Evolutionary conservation across 2,329 filamentous ascomycete species (phyloP).

Genomic region (Sporothrix globosa): DNA sequence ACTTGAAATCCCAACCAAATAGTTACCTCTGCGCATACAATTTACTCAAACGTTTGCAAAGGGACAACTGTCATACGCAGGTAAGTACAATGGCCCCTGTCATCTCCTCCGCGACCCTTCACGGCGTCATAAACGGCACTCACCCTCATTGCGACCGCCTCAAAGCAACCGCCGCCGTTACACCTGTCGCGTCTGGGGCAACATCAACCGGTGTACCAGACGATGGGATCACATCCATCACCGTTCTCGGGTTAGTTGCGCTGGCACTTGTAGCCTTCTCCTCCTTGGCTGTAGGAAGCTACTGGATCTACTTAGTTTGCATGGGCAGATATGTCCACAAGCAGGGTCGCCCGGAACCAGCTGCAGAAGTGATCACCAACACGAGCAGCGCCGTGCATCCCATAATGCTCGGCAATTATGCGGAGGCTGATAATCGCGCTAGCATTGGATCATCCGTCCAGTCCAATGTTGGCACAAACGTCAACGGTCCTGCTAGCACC

Average conservation of each 20-base stretch:
- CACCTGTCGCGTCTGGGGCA: background rate
- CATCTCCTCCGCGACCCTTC: background rate
- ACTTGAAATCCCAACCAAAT: background rate
- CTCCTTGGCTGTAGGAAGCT: background rate
- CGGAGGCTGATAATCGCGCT: background rate
- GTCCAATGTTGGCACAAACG: background rate
- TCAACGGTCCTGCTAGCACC: background rate
- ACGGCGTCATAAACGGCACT: background rate
- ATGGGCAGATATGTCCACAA: background rate
- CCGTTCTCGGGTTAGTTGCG: background rate
- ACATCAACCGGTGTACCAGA: background rate
- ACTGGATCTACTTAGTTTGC: background rate
- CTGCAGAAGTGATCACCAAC: no score
- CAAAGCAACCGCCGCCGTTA: background rate
- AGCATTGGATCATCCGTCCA: background rate
- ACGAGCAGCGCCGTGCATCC: no score
- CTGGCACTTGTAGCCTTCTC: background rate
- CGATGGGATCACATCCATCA: background rate
- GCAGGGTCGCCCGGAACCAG: background rate
- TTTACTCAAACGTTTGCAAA: background rate
- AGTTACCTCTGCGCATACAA: background rate
- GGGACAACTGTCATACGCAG: no score
- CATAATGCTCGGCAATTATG: background rate
- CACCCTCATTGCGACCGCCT: background rate
- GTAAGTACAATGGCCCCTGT: background rate